Evolutionary conservation across 1,139 yeast genomes (phyloP).

Genomic region (Eremothecium coryli): DNA sequence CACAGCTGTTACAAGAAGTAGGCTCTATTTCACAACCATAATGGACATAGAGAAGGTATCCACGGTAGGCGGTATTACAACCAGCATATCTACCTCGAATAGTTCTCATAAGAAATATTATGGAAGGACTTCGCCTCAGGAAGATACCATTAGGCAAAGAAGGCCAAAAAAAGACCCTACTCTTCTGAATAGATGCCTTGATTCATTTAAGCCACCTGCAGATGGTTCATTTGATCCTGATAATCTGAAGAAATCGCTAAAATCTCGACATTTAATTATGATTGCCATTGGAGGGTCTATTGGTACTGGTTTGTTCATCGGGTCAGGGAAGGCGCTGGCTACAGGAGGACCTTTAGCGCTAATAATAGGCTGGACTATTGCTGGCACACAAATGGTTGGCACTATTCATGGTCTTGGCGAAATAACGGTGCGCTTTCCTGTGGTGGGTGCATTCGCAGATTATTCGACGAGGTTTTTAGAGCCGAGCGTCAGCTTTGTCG

Average conservation of each 20-base stretch:
- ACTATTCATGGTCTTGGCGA: slow-evolving; percentile 60
- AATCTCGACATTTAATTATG: slow-evolving; percentile 18
- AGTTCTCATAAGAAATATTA: too few relatives aligned
- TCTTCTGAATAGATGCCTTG: slow-evolving; percentile 13
- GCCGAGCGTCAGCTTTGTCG: slow-evolving; percentile 60
- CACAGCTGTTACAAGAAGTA: too few relatives aligned
- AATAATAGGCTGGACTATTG: slow-evolving; percentile 41
- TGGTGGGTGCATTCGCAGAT: slow-evolving; percentile 56
- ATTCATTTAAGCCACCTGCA: slow-evolving; percentile 18
- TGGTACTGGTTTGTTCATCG: slow-evolving; percentile 56
- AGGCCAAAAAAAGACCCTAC: slow-evolving; percentile 7
- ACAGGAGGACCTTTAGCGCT: slow-evolving; percentile 56
- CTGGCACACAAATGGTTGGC: slow-evolving; percentile 44
- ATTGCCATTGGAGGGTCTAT: slow-evolving; percentile 75
- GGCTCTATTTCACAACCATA: too few relatives aligned
- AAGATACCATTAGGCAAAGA: too few relatives aligned
- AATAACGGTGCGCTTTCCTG: slow-evolving; percentile 51
- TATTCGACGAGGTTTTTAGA: slow-evolving; percentile 53
- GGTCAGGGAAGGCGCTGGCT: slow-evolving; percentile 52
- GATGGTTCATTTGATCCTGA: slow-evolving; percentile 19
- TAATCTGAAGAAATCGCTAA: slow-evolving; percentile 14
- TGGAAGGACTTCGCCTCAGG: too few relatives aligned
- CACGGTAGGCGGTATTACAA: background rate
- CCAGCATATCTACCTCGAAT: too few relatives aligned
- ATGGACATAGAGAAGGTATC: background rate